Evolutionary conservation across 495 filamentous ascomycete genomes (phyloP), one percentile per base, ranked within the genome.

Genomic region (Rhypophila decipiens): DNA sequence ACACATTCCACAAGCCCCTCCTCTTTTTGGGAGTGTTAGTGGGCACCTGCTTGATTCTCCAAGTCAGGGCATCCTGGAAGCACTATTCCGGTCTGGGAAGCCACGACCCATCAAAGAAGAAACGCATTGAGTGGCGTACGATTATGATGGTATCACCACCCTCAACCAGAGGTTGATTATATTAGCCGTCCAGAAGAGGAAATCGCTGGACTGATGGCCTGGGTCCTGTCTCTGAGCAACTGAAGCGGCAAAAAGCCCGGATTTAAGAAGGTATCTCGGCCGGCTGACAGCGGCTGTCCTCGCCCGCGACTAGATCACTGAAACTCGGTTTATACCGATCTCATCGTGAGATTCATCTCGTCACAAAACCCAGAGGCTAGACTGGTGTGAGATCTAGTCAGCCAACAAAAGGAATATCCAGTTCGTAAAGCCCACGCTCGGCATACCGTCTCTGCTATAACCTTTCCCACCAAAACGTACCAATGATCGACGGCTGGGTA

Each of bases 401-500:
- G n/a, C n/a, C n/a, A n/a, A n/a, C n/a, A n/a, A n/a, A n/a, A n/a
- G n/a, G n/a, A n/a, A n/a, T n/a, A n/a, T n/a, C n/a, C n/a, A n/a
- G n/a, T n/a, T n/a, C n/a, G n/a, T n/a, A n/a, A n/a, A n/a, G n/a
- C n/a, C n/a, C n/a, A n/a, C n/a, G n/a, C n/a, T n/a, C n/a, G n/a
- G n/a, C n/a, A n/a, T n/a, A n/a, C n/a, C n/a, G n/a, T n/a, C n/a
- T n/a, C n/a, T n/a, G n/a, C n/a, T n/a, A n/a, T n/a, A n/a, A n/a
- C n/a, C n/a, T n/a, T n/a, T n/a, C n/a, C n/a, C n/a, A n/a, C n/a
- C n/a, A n/a, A n/a, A n/a, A n/a, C n/a, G n/a, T 46, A 49, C 24
- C 39, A 12, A 42, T 21, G 39, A 24, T 57, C 50, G 47, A 29
- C 47, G 12, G 31, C 39, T 48, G 44, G 41, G 38, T 46, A 40